These are phyloP conservation scores for Solanum okadae DNA, from an alignment of 257 asterid genomes.

Conservation along the genomic window DNA sequence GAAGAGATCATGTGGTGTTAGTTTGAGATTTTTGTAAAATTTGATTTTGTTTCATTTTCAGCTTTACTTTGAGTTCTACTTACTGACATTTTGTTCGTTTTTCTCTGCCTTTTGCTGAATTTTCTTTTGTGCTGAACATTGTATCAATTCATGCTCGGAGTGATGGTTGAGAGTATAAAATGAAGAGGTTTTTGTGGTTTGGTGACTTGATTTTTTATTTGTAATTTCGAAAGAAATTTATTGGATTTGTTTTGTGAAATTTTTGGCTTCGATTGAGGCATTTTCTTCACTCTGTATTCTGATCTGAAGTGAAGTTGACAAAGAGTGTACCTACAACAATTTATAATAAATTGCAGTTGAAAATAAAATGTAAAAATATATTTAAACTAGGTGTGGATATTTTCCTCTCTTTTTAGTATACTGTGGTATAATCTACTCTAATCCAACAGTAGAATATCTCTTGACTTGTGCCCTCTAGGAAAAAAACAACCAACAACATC, in stretches of 20 bases:
- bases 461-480: neutral
- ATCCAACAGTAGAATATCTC: neutral
- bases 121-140: neutral
- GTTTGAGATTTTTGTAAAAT: neutral
- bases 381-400: neutral
- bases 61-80: neutral
- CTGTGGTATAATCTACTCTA: neutral
- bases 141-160: neutral
- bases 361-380: neutral
- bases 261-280: neutral
- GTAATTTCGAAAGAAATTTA: neutral
- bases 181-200: neutral
- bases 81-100: neutral
- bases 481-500: neutral
- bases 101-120: neutral
- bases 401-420: neutral
- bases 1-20: neutral
- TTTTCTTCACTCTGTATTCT: neutral
- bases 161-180: neutral
- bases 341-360: neutral
- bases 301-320: neutral
- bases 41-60: neutral
- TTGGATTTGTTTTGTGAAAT: neutral
- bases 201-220: neutral
- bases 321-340: neutral